Evolutionary conservation across 1,284 basidiomycete genomes (phyloP).

Genomic region (Chiua sp.): DNA sequence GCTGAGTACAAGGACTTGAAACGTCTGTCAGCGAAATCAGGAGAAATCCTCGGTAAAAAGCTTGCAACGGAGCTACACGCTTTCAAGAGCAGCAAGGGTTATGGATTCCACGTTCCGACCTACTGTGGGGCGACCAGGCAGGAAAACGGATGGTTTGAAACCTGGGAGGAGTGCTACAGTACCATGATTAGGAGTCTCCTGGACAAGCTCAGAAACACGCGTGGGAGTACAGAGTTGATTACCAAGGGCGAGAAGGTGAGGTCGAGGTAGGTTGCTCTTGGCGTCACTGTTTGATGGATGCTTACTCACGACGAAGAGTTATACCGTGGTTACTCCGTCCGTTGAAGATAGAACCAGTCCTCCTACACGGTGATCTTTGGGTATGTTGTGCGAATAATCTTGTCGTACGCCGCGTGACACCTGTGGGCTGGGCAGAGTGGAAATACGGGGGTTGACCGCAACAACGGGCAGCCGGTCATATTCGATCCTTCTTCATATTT

Average conservation of each 20-base stretch:
- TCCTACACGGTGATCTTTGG: conserved; percentile 91
- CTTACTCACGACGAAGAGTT: conserved; percentile 55
- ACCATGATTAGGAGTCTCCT: conserved; percentile 73
- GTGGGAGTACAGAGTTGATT: conserved; percentile 53
- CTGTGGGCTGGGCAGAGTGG: conserved; percentile 58
- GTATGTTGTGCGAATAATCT: conserved; percentile 39
- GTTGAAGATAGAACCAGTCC: conserved; percentile 70
- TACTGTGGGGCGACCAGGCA: conserved; percentile 83
- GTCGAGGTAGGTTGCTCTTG: conserved; percentile 53
- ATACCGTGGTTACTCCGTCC: conserved; percentile 75
- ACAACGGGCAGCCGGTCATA: conserved; percentile 67
- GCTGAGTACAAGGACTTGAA: conserved; percentile 74
- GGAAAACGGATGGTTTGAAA: conserved; percentile 76
- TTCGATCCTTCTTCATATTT: conserved; percentile 87
- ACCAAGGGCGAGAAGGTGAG: conserved; percentile 60
- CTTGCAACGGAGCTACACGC: conserved; percentile 68
- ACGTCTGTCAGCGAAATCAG: conserved; percentile 52
- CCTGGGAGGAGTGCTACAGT: conserved; percentile 77
- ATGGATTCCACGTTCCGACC: conserved; percentile 80
- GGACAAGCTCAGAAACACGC: conserved; percentile 53
- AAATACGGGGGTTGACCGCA: conserved; percentile 66
- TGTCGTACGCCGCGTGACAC: conserved; percentile 2
- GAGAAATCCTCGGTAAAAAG: conserved; percentile 62
- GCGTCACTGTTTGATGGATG: neutral
- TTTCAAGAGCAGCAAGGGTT: conserved; percentile 59